Base-by-base conservation (phyloP, 2,329 filamentous ascomycete genomes). In the Paracamarosporium sp. region DNA sequence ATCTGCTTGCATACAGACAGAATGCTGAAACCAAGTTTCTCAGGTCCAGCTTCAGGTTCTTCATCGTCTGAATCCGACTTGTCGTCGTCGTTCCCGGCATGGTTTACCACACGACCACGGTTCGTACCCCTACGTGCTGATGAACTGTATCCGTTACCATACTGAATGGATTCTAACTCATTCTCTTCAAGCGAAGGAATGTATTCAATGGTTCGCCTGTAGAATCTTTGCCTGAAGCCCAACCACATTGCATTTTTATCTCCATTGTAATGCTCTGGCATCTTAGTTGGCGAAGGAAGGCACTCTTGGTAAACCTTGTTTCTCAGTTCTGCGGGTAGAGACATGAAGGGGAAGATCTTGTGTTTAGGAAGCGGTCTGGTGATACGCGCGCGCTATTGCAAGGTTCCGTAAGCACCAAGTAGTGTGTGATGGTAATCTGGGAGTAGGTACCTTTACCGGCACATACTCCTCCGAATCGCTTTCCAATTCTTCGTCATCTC, bases 341-440 rank as follows among this genome's bases (percentile, higher is more conserved):
- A 50, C 30, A 64, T 33, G 48, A 66, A 62, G 22, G 63, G 63
- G 48, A 66, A 62, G n/a, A 62, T 58, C 25, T 62, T 63, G 20
- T 53, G 43, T 25, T 54, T 53, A 15, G 61, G 59, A 6, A 54
- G 56, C 3, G 60, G 57, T 28, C 56, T 62, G 13, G 50, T 54
- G 36, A 6, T 51, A 22, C 48, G 48, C 5, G 33, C 38, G 22
- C 28, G 31, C 15, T 24, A 35, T 51, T 22, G 45, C 35, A 35
- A 27, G 7, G 27, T 20, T 17, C 9, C 24, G 38, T 44, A 25
- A 46, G 25, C 33, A 38, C 13, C 5, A 15, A 24, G 2, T 3
- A 20, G 15, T 6, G 20, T 50, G 20, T 22, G 33, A 1, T 24
- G 35, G 33, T 11, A 31, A 12, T 4, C 20, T 30, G 25, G n/a